phyloP scores from a whole-genome alignment of 257 asterid species.

The Craterostigma plantagineum region DNA sequence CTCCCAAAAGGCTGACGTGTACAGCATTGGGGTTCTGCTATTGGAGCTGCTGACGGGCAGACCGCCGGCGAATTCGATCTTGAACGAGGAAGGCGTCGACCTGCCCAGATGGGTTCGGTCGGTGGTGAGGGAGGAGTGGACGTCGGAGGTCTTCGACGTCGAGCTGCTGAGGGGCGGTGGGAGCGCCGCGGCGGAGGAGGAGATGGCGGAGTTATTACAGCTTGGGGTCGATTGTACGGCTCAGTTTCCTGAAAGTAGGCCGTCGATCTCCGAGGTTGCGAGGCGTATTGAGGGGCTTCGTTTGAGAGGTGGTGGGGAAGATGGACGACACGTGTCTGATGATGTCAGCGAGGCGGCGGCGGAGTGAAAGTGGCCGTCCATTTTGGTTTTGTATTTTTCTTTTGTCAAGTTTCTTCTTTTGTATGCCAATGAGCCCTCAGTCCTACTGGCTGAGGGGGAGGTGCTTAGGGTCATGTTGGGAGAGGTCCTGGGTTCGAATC shows the following conservation, averaged over 20 bases:
- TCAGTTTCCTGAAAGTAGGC: constrained; percentile 62
- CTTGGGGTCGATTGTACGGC: constrained; percentile 71
- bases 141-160: constrained; percentile 62
- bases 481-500: no score
- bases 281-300: constrained; percentile 34
- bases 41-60: constrained; percentile 76
- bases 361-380: no score
- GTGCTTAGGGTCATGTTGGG: no score
- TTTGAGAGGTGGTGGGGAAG: no score
- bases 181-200: constrained; percentile 41
- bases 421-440: no score
- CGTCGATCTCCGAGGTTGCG: constrained; percentile 34
- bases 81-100: constrained; percentile 77
- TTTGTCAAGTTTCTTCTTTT: no score
- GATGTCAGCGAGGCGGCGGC: no score
- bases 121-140: constrained; percentile 65
- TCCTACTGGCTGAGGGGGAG: no score
- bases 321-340: no score
- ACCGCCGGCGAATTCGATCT: constrained; percentile 66
- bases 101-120: constrained; percentile 82
- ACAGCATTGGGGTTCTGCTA: constrained; percentile 56
- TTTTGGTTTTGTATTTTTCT: no score
- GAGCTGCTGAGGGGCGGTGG: constrained; percentile 43
- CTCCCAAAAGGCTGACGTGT: constrained; percentile 64
- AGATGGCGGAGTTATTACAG: constrained; percentile 73